Evolutionary conservation across 805 yeast genomes (phyloP).

Genomic region (Wickerhamiella qilinensis): DNA sequence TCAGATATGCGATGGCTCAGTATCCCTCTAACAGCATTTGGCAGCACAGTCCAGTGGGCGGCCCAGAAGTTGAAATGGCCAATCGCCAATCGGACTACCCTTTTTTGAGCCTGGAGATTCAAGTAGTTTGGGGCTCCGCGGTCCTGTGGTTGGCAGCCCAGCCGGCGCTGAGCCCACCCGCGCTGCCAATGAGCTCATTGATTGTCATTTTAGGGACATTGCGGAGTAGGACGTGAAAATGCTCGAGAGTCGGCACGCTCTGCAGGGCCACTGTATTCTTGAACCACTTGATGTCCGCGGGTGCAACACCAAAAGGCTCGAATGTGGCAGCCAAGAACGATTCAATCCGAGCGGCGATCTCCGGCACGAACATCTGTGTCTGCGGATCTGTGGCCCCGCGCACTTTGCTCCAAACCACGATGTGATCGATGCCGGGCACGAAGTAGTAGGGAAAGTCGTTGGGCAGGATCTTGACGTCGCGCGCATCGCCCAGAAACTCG

Average conservation of each 20-base stretch:
- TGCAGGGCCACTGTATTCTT: constrained; percentile 41
- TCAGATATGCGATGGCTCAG: no score
- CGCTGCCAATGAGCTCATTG: constrained; percentile 7
- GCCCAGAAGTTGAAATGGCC: no score
- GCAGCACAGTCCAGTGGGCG: no score
- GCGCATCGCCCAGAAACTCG: constrained; percentile 8
- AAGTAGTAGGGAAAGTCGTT: constrained; percentile 45
- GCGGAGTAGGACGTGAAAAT: constrained; percentile 35
- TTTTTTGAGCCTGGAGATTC: no score
- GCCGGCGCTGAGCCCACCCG: no score
- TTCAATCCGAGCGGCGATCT: constrained; percentile 25
- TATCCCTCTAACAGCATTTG: no score
- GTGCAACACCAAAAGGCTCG: constrained; percentile 23
- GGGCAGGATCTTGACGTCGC: constrained; percentile 30
- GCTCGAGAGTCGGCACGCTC: constrained; percentile 39
- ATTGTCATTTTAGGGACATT: no score
- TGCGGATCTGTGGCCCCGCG: constrained; percentile 31
- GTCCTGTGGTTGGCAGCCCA: no score
- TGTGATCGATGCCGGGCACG: constrained; percentile 30
- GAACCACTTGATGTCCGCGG: constrained; percentile 35
- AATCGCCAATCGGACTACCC: no score
- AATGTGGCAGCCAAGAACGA: constrained; percentile 28
- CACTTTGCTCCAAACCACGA: constrained; percentile 41
- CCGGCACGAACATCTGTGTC: constrained; percentile 20
- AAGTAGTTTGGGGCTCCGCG: neutral